Percentiles rank a stretch among this genome's conserved stretches.
Evolutionary conservation across 2,329 filamentous ascomycete species (phyloP).

Genomic region (Alternaria metachromatica): DNA sequence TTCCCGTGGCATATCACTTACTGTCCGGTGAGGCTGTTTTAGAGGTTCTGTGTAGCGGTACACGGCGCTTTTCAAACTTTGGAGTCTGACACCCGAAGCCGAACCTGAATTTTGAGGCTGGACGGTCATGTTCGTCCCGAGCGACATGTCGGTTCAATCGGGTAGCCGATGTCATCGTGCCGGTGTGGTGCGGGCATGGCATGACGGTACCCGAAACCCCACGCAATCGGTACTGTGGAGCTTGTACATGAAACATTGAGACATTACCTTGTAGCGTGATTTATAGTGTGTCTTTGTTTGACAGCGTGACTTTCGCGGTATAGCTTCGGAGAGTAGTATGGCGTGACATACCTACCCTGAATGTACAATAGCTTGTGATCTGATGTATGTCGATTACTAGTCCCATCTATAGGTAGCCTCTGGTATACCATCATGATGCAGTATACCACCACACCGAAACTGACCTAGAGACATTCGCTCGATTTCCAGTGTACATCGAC

Average conservation of each 20-base stretch:
- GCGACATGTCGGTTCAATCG: not conserved
- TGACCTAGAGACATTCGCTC: not conserved
- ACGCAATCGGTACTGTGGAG: not conserved
- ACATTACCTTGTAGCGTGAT: not conserved
- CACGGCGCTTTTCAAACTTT: not conserved
- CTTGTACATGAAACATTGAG: not conserved
- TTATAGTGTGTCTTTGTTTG: not conserved
- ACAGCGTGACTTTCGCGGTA: not conserved
- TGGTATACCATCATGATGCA: not conserved
- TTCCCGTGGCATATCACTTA: slow-evolving; percentile 16
- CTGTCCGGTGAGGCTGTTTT: slow-evolving; percentile 26
- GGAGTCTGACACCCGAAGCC: not conserved
- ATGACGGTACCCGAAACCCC: not conserved
- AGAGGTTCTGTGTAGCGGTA: not conserved
- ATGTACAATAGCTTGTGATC: not conserved
- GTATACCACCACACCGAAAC: not conserved
- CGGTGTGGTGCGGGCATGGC: not conserved
- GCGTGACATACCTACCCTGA: not conserved
- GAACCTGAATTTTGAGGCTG: not conserved
- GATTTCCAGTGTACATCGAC: accelerated
- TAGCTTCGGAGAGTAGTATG: not conserved
- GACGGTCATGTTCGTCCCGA: not conserved
- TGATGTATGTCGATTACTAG: not conserved
- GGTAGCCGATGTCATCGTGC: not conserved
- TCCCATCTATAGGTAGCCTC: not conserved